These are phyloP conservation scores for Lonicera japonica DNA, from an alignment of 129 eudicot species.

Conservation along the genomic window DNA sequence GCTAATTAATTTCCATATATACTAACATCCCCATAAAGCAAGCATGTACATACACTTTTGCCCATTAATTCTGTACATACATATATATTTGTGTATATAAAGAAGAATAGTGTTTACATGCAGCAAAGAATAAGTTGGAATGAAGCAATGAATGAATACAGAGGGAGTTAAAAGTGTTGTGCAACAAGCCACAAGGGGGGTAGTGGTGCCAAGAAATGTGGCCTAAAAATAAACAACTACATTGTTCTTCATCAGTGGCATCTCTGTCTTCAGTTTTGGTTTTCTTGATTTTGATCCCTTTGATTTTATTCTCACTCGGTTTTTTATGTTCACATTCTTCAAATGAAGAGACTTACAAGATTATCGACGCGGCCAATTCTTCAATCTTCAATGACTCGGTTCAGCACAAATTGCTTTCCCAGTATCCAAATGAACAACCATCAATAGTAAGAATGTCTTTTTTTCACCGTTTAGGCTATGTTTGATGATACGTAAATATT, in stretches of 20 bases:
- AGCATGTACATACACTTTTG: not conserved
- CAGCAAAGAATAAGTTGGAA: constrained; percentile 28
- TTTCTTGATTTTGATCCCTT: constrained; percentile 22
- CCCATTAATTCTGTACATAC: not conserved
- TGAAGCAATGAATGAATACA: constrained; percentile 26
- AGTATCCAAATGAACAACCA: not conserved
- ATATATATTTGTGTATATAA: not conserved
- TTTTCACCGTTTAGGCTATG: too few relatives aligned
- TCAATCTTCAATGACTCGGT: not conserved
- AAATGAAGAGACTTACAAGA: not conserved
- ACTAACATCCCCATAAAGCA: constrained; percentile 20
- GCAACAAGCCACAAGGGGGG: not conserved
- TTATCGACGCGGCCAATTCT: not conserved
- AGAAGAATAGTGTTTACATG: constrained; percentile 8
- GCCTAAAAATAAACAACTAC: constrained; percentile 4
- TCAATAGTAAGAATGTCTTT: too few relatives aligned
- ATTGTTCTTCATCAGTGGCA: constrained; percentile 10
- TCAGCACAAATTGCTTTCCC: constrained; percentile 3
- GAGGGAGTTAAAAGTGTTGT: not conserved
- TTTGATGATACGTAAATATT: too few relatives aligned
- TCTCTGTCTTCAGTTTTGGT: constrained; percentile 8
- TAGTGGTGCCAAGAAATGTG: constrained; percentile 1
- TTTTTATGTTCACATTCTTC: not conserved
- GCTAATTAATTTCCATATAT: not conserved
- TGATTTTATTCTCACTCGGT: constrained; percentile 15